phyloP scores from a whole-genome alignment of 2,329 filamentous ascomycete genomes.

The Juglanconis juglandina region DNA sequence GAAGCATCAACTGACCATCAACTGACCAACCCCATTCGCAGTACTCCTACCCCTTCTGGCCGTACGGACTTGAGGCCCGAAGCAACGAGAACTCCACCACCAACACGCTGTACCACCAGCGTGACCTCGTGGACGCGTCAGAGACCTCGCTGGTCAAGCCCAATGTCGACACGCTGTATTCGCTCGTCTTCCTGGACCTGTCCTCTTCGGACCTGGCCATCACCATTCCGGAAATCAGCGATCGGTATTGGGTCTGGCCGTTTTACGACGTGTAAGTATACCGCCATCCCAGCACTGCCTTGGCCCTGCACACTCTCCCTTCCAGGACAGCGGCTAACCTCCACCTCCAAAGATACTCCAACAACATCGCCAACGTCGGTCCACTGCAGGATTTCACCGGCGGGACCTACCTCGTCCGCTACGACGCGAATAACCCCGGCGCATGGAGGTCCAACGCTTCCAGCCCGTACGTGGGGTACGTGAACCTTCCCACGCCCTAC shows the following conservation, averaged over 20 bases:
- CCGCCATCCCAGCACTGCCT: too few relatives aligned
- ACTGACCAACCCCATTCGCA: background rate
- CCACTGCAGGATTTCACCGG: constrained; percentile 15
- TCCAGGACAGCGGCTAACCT: constrained; percentile 17
- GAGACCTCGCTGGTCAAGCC: constrained; percentile 20
- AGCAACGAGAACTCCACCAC: background rate
- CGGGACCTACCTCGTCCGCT: constrained; percentile 24
- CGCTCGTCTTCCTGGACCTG: constrained; percentile 24
- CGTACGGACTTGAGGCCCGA: background rate
- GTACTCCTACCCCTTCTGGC: constrained; percentile 6
- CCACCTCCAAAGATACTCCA: constrained; percentile 13
- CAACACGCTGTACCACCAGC: background rate
- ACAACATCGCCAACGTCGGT: constrained; percentile 29
- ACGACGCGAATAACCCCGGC: constrained; percentile 9
- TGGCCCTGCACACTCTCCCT: too few relatives aligned
- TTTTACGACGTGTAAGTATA: constrained; percentile 27
- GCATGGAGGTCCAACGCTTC: background rate
- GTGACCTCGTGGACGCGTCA: constrained; percentile 4
- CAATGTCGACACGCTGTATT: constrained; percentile 29
- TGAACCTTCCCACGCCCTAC: constrained; percentile 16
- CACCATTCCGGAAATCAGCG: constrained; percentile 23
- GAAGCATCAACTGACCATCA: too few relatives aligned
- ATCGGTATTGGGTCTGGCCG: constrained; percentile 26
- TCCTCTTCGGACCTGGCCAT: constrained; percentile 24
- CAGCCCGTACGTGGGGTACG: background rate